A percentile compares a stretch with the other conserved stretches of the same genome.
These are phyloP conservation scores for Chaetomium strumarium DNA, from an alignment of 2,329 filamentous ascomycete species.

Conservation along the genomic window DNA sequence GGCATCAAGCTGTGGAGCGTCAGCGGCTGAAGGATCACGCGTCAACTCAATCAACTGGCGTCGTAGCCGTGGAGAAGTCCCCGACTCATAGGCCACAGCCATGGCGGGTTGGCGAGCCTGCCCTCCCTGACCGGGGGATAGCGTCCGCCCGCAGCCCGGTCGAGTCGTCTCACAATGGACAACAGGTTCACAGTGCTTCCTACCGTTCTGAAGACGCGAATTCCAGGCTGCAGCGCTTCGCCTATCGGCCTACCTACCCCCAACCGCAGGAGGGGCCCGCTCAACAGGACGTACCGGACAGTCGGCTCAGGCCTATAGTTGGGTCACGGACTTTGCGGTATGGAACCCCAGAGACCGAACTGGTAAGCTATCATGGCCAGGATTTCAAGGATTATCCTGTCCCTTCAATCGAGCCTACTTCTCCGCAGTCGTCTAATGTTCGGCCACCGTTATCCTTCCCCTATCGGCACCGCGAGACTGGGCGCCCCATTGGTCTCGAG, in stretches of 20 bases:
- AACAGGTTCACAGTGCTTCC: constrained; percentile 1
- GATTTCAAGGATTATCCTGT: constrained; percentile 40
- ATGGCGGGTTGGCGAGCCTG: constrained; percentile 4
- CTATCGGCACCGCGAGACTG: neutral
- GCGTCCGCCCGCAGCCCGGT: constrained; percentile 3
- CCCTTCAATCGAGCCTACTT: constrained; percentile 41
- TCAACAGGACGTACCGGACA: neutral
- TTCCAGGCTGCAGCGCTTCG: neutral
- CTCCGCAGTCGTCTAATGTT: constrained; percentile 28
- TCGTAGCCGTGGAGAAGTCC: constrained; percentile 13
- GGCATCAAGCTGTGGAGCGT: constrained; percentile 30
- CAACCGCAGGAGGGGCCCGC: constrained; percentile 5
- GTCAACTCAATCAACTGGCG: constrained; percentile 1
- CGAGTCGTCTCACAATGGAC: constrained; percentile 9
- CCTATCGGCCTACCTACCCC: neutral
- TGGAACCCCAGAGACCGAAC: constrained; percentile 13
- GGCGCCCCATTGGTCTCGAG: neutral
- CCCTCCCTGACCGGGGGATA: constrained; percentile 2
- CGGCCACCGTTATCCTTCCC: constrained; percentile 4
- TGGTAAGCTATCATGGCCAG: constrained; percentile 23
- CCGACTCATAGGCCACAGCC: constrained; percentile 15
- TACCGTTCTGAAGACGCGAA: neutral
- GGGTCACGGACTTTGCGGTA: constrained; percentile 13
- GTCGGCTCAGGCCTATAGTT: constrained; percentile 20
- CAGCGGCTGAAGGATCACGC: constrained; percentile 23